A percentile compares a stretch with the other conserved stretches of the same genome.
Conservation (phyloP, 176 grass and related monocot genomes). For the Bonia amplexicaulis region DNA sequence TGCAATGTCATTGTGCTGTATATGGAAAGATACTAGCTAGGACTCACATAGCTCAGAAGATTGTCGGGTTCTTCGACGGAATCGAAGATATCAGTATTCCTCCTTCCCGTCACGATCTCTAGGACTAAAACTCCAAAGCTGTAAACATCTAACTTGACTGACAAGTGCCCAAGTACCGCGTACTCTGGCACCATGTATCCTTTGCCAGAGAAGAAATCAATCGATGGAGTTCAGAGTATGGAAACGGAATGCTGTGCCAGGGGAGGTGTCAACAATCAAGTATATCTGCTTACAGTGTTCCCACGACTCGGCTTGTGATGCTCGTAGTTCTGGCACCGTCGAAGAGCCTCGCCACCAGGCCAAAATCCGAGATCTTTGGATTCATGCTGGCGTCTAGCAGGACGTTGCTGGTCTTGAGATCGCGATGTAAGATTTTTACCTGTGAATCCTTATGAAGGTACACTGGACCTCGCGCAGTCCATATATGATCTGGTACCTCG, state of each 20-base stretch:
- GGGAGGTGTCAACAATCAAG: too few relatives aligned
- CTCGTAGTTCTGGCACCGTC: neutral
- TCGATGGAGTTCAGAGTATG: neutral
- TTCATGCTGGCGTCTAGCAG: slow-evolving; percentile 29
- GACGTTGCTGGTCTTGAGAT: slow-evolving; percentile 47
- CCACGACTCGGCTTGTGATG: slow-evolving; percentile 27
- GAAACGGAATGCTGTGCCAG: neutral
- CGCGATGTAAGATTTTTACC: slow-evolving; percentile 33
- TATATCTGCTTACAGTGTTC: slow-evolving; percentile 16
- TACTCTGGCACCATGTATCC: slow-evolving; percentile 40
- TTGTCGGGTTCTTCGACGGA: neutral
- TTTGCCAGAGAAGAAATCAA: neutral
- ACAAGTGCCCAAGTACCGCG: slow-evolving; percentile 15
- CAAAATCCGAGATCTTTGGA: slow-evolving; percentile 46
- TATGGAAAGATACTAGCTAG: neutral
- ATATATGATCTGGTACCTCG: slow-evolving; percentile 19
- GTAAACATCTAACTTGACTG: slow-evolving; percentile 28
- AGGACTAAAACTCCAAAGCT: slow-evolving; percentile 35
- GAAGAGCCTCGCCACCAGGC: slow-evolving; percentile 30
- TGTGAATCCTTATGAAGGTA: slow-evolving; percentile 36
- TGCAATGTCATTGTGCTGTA: neutral
- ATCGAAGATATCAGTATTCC: neutral
- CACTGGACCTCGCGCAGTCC: slow-evolving; percentile 28
- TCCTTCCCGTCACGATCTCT: slow-evolving; percentile 20
- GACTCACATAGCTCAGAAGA: slow-evolving; percentile 15